Evolutionary conservation across 2,329 filamentous ascomycete species (phyloP).

Genomic region (Endocalyx cinctus): DNA sequence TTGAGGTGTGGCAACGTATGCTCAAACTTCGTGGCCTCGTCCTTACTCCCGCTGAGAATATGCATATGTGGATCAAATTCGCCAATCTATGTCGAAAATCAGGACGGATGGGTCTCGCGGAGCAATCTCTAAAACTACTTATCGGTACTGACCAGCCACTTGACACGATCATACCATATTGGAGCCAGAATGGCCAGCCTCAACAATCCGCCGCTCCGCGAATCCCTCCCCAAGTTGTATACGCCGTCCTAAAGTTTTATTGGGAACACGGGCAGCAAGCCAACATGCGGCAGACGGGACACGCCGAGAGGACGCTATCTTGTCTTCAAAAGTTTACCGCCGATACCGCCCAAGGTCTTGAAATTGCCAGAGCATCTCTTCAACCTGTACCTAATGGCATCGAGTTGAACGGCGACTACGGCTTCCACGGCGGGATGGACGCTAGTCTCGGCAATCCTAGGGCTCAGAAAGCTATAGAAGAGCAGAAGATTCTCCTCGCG

Average conservation of each 20-base stretch:
- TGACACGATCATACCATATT: slow-evolving; percentile 57
- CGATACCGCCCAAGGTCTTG: slow-evolving; percentile 52
- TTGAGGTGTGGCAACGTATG: slow-evolving; percentile 98
- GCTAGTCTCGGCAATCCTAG: slow-evolving; percentile 42
- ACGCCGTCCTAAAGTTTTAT: slow-evolving; percentile 95
- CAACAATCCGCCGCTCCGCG: slow-evolving; percentile 34
- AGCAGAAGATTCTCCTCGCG: slow-evolving; percentile 70
- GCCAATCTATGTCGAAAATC: slow-evolving; percentile 97
- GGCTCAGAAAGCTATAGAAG: slow-evolving; percentile 49
- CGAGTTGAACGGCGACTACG: slow-evolving; percentile 42
- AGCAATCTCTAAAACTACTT: slow-evolving; percentile 90
- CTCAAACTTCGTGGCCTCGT: slow-evolving; percentile 90
- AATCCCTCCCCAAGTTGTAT: slow-evolving; percentile 75
- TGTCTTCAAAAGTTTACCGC: slow-evolving; percentile 58
- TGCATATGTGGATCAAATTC: slow-evolving; percentile 99
- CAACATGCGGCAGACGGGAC: slow-evolving; percentile 34
- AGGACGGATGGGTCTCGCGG: slow-evolving; percentile 85
- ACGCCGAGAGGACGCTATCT: slow-evolving; percentile 52
- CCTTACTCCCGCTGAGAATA: slow-evolving; percentile 85
- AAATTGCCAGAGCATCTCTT: slow-evolving; percentile 41
- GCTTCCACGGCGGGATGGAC: slow-evolving; percentile 44
- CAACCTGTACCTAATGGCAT: slow-evolving; percentile 46
- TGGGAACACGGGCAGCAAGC: slow-evolving; percentile 78
- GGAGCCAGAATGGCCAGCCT: slow-evolving; percentile 38
- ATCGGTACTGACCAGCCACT: slow-evolving; percentile 66